A percentile compares a stretch with the other conserved stretches of the same genome.
These are phyloP conservation scores for Colletotrichum sp. DNA, from an alignment of 2,329 filamentous ascomycete genomes.

Conservation along the genomic window DNA sequence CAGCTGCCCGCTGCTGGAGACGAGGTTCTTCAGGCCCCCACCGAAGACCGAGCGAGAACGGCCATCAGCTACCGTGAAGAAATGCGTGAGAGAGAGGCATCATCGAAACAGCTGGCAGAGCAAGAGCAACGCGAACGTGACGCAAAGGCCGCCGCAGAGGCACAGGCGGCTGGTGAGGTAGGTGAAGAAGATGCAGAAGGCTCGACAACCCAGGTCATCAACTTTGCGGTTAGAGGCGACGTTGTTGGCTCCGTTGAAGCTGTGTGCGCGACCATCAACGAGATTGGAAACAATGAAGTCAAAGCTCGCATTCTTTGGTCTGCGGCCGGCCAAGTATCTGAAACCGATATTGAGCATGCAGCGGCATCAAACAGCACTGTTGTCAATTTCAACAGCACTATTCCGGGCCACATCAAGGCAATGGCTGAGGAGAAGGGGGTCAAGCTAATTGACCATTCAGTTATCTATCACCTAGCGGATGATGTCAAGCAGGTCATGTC, in stretches of 20 bases:
- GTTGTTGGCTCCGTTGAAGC: conserved; percentile 95
- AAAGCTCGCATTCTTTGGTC: conserved; percentile 77
- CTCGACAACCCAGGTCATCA: conserved; percentile 58
- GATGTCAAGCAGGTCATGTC: conserved; percentile 73
- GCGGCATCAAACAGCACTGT: conserved; percentile 77
- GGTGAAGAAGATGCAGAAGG: conserved; percentile 42
- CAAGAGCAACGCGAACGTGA: conserved; percentile 68
- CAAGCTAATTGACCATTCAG: conserved; percentile 80
- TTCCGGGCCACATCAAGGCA: conserved; percentile 71
- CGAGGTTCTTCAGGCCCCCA: conserved; percentile 81
- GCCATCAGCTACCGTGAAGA: conserved; percentile 81
- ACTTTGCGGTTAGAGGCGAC: conserved; percentile 90
- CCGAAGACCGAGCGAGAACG: conserved; percentile 78
- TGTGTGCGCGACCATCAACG: conserved; percentile 76
- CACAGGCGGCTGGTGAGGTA: conserved; percentile 37
- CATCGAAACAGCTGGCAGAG: conserved; percentile 83
- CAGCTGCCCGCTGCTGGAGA: conserved; percentile 83
- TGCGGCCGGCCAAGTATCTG: conserved; percentile 77
- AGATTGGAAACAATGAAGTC: conserved; percentile 86
- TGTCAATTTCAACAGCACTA: conserved; percentile 82
- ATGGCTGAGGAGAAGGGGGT: conserved; percentile 77
- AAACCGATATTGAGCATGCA: conserved; percentile 91
- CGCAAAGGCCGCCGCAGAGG: conserved; percentile 44
- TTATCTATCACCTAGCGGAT: conserved; percentile 83
- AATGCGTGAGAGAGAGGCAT: conserved; percentile 72